Percentiles rank a stretch among this genome's conserved stretches.
Conservation (phyloP, 2,329 filamentous ascomycete genomes). For the Zymoseptoria brevis region DNA sequence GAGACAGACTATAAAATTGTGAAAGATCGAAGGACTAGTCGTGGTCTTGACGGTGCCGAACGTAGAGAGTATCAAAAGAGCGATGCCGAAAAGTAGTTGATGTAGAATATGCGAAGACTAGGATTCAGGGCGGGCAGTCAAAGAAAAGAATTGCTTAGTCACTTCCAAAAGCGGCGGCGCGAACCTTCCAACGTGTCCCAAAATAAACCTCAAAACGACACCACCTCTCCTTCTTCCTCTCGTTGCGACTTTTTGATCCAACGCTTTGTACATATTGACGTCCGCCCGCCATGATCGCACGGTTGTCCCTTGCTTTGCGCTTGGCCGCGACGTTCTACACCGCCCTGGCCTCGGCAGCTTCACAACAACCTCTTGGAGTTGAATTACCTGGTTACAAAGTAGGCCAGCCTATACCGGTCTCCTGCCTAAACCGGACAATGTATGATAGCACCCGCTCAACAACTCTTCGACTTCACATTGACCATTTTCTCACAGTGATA, state of each 20-base stretch:
- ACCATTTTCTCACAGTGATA: conserved; percentile 52
- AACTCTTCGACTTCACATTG: background rate
- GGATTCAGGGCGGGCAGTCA: too few species aligned
- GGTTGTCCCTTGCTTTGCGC: conserved; percentile 21
- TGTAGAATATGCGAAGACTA: too few species aligned
- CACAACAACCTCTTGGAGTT: conserved; percentile 34
- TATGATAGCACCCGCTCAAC: conserved; percentile 24
- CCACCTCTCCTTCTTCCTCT: background rate
- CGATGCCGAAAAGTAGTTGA: too few species aligned
- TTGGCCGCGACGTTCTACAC: conserved; percentile 28
- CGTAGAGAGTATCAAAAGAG: background rate
- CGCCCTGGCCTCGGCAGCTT: conserved; percentile 32
- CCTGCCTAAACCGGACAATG: conserved; percentile 46
- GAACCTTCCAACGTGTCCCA: background rate
- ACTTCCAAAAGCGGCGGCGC: background rate
- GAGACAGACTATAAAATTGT: too few species aligned
- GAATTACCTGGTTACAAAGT: conserved; percentile 37
- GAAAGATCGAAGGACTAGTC: too few species aligned
- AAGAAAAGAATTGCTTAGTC: background rate
- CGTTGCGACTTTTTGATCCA: background rate
- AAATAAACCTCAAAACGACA: background rate
- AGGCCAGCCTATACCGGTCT: conserved; percentile 44
- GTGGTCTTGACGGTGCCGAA: background rate
- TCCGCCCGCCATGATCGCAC: conserved; percentile 15
- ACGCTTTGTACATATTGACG: conserved; percentile 1